Base-by-base conservation (phyloP, 1,284 basidiomycete species). In the Kwoniella shivajii region DNA sequence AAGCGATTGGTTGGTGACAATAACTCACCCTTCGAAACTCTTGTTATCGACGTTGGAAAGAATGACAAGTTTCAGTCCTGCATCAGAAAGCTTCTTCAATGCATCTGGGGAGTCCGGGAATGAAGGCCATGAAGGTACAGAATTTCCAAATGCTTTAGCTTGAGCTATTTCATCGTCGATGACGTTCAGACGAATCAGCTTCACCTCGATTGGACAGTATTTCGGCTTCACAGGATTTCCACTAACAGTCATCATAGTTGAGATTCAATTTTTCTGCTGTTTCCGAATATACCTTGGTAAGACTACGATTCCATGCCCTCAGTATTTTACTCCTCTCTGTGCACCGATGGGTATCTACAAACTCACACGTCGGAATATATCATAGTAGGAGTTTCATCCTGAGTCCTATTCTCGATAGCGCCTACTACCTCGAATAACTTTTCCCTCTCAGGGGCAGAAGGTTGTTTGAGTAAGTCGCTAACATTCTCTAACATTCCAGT, bases 11-110 rank as follows among this genome's bases (percentile, higher is more conserved):
- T 16, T n/a, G 6, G 2, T 27, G 13, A 3, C 29, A 26, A 13
- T 30, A 14, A 54, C 66, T 56, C 44, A 67, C 65, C 48, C 46
- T 26, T 57, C 60, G 41, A 73, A 72, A 38, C 59, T 61, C 6
- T 49, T 60, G 26, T 66, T 69, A 54, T 73, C 65, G 13, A 72
- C 66, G 46, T 73, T 73, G 9, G 59, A 64, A 27, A 72, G 54
- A 24, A 73, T 63, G 50, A 68, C 47, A 30, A 71, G 57, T 51
- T 65, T 67, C 34, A 73, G 47, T 3, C 71, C 70, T 46, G 62
- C 18, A 29, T 64, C 58, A 20, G 64, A 53, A 9, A 73, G 64
- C 31, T 54, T 61, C 22, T 49, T 59, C 2, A 73, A 58, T 5
- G 68, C 60, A 9, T 55, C 54, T 5, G 66, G 57, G 7, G 68